Evolutionary conservation across 176 grass and related monocot species (phyloP).

Genomic region (Eragrostis nindensis): DNA sequence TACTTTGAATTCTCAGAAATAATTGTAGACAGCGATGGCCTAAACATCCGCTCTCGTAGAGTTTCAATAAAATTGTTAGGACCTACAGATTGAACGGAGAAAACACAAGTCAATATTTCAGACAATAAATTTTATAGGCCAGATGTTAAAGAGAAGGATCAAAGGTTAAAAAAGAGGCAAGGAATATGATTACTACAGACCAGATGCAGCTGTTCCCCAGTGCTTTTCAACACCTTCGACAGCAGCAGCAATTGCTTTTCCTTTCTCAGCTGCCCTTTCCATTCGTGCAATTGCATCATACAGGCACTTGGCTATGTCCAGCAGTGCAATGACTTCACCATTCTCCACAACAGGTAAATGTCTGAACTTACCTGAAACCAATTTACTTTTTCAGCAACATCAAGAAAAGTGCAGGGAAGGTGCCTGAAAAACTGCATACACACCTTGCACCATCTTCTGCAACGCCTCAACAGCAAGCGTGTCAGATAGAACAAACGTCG

Average conservation of each 20-base stretch:
- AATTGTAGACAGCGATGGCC: slow-evolving; percentile 82
- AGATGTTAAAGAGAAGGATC: neutral
- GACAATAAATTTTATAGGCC: neutral
- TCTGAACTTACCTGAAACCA: slow-evolving; percentile 91
- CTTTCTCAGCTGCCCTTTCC: slow-evolving; percentile 99
- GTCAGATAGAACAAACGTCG: slow-evolving; percentile 85
- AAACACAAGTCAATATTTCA: neutral
- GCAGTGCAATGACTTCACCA: slow-evolving; percentile 92
- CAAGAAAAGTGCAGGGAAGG: neutral
- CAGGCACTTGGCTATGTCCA: slow-evolving; percentile 98
- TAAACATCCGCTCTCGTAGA: slow-evolving; percentile 89
- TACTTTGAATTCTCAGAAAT: slow-evolving; percentile 99
- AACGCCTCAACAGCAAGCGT: slow-evolving; percentile 90
- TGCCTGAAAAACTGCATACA: neutral
- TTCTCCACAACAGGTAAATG: slow-evolving; percentile 94
- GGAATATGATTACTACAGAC: slow-evolving; percentile 46
- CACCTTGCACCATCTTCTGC: slow-evolving; percentile 99
- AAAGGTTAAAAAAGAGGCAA: neutral
- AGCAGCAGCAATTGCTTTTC: slow-evolving; percentile 92
- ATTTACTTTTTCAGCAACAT: slow-evolving; percentile 14
- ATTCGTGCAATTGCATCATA: slow-evolving; percentile 97
- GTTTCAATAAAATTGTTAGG: slow-evolving; percentile 97
- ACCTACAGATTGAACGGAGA: slow-evolving; percentile 57
- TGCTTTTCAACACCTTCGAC: slow-evolving; percentile 96
- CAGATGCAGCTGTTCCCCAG: slow-evolving; percentile 81